Conservation (phyloP, 2,329 filamentous ascomycete species). For the Intubia oerlemansii region DNA sequence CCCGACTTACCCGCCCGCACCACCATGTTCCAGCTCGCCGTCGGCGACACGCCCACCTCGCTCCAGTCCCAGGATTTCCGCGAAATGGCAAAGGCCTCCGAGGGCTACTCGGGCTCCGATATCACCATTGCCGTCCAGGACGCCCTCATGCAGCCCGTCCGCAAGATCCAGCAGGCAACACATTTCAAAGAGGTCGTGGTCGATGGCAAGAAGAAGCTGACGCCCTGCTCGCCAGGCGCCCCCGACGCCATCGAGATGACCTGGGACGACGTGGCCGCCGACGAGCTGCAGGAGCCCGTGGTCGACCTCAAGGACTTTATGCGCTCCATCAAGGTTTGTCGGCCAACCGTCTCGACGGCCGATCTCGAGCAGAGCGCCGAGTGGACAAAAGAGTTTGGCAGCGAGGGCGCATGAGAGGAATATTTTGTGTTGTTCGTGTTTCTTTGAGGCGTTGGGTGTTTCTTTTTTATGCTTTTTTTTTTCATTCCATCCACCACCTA, state of each 20-base stretch:
- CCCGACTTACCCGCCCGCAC: conserved; percentile 74
- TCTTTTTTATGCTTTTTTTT: no score
- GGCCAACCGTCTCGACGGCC: conserved; percentile 76
- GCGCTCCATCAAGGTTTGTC: conserved; percentile 68
- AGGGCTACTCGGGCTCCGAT: conserved; percentile 92
- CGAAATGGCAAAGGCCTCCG: conserved; percentile 58
- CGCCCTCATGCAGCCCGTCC: conserved; percentile 89
- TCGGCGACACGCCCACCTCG: conserved; percentile 83
- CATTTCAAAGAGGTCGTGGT: conserved; percentile 80
- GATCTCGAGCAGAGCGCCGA: conserved; percentile 71
- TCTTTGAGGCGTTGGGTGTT: background rate
- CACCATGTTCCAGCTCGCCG: conserved; percentile 84
- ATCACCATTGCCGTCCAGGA: conserved; percentile 91
- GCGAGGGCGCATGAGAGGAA: conserved; percentile 44
- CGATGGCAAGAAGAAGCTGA: conserved; percentile 47
- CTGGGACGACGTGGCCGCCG: conserved; percentile 71
- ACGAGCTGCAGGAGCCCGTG: conserved; percentile 67
- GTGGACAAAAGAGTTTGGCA: conserved; percentile 93
- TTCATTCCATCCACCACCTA: no score
- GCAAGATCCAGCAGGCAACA: conserved; percentile 91
- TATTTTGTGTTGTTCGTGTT: background rate
- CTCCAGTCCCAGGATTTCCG: conserved; percentile 60
- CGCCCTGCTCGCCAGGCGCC: conserved; percentile 88
- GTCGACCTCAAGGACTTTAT: conserved; percentile 83
- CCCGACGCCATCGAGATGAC: conserved; percentile 75